Base-by-base conservation (phyloP, 805 yeast genomes). In the Diddensiella santjacobensis region DNA sequence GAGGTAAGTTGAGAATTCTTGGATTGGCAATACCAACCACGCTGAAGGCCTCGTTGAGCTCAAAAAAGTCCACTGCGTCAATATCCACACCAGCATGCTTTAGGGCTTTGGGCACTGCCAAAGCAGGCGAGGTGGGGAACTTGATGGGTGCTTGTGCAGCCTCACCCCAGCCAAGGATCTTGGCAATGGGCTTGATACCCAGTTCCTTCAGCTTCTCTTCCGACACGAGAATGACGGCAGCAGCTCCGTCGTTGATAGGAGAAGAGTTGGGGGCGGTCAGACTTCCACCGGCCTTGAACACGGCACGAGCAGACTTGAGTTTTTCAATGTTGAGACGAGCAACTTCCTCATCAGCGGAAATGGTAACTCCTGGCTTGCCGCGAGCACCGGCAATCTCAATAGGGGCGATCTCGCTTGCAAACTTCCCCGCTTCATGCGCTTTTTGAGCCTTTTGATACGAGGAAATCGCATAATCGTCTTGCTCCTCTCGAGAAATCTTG, bases 221-320 rank as follows among this genome's bases (percentile, higher is more conserved):
- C 50, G 96, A 85, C 45, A 88, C 93, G 58, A 93, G 77, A 40
- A 93, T 74, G 33, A 93, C 80, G 43, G 98, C 98, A 48, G 98
- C 96, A 67, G 88, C 98, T 71, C 99, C 99, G 69, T 93, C 99
- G 69, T 91, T 93, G 62, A 93, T 76, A 63, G 95, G 88, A 23
- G 97, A 88, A 23, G 98, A 95, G 68, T 93, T 95, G 60, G 97
- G 95, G 22, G 96, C 98, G 35, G 99, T 91, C 53, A 93, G 91
- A 36, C 97, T 87, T 66, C 98, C 99, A 64, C 89, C 96, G 71
- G 79, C 82, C 72, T 87, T 85, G 83, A 93, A 93, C 33, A 88
- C 98, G 46, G 99, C 81, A 74, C 98, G 85, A 24, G 98, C 96
- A 50, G 83, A 45, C 65, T 77, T 80, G 59, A 93, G 73, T 67